Conservation (phyloP, 140 eudicot species). For the Anethum foeniculum region DNA sequence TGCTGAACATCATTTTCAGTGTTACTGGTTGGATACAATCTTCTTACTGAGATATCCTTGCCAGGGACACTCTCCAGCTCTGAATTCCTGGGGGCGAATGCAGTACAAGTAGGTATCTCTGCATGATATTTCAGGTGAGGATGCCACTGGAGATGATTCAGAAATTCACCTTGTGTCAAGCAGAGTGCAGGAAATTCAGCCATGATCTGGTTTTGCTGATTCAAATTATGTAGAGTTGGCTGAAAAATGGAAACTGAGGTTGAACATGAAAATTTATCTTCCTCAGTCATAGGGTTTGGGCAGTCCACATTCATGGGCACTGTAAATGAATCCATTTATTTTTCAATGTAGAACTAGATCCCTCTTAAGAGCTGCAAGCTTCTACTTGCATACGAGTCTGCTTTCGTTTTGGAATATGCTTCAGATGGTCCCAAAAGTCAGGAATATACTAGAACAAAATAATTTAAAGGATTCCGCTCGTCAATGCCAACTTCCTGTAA, state of each 20-base stretch:
- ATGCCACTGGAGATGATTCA: slow-evolving; percentile 15
- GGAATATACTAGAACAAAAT: background rate
- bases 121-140: slow-evolving; percentile 5
- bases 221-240: slow-evolving; percentile 22
- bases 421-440: background rate
- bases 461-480: background rate
- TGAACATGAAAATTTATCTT: slow-evolving; percentile 28
- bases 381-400: background rate
- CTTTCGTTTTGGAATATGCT: background rate
- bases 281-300: slow-evolving; percentile 22
- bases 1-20: slow-evolving; percentile 16
- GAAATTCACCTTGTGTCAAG: slow-evolving; percentile 29
- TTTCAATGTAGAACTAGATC: slow-evolving; percentile 3
- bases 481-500: slow-evolving; percentile 4
- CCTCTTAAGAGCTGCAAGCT: background rate
- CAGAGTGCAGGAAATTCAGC: slow-evolving; percentile 32
- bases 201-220: slow-evolving; percentile 30
- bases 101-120: slow-evolving; percentile 11
- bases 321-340: slow-evolving; percentile 35
- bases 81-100: slow-evolving; percentile 11
- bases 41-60: slow-evolving; percentile 13
- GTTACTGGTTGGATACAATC: slow-evolving; percentile 19
- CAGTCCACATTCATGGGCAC: slow-evolving; percentile 34
- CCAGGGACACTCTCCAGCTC: slow-evolving; percentile 27
- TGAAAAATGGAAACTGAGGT: slow-evolving; percentile 28